These are phyloP conservation scores for Aspergillus sp. DNA, from an alignment of 2,329 filamentous ascomycete species.

Conservation along the genomic window DNA sequence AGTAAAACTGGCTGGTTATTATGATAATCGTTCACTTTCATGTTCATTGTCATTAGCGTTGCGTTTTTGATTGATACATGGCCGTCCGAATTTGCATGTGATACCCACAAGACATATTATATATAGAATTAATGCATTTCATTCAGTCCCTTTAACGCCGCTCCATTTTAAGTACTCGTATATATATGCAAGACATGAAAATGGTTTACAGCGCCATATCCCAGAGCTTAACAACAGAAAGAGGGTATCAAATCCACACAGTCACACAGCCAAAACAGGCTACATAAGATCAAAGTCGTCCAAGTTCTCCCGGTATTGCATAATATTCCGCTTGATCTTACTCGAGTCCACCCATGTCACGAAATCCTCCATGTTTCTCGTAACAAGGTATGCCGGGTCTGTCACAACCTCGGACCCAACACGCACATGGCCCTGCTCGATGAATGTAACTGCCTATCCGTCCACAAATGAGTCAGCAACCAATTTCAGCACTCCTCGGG, in stretches of 20 bases:
- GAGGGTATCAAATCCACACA: not conserved
- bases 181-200: not conserved
- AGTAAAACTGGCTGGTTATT: not conserved
- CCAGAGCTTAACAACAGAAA: not conserved
- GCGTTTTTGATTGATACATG: not conserved
- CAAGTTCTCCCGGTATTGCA: constrained; percentile 91
- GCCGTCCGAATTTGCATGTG: constrained; percentile 4
- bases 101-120: constrained; percentile 6
- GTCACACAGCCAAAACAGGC: constrained; percentile 22
- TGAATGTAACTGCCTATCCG: constrained; percentile 62
- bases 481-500: not conserved
- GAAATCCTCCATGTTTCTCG: constrained; percentile 89
- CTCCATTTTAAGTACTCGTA: not conserved
- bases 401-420: constrained; percentile 89
- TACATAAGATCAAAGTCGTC: constrained; percentile 92
- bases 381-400: constrained; percentile 86
- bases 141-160: not conserved
- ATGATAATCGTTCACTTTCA: not conserved
- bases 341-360: constrained; percentile 94
- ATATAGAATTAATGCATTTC: constrained; percentile 2
- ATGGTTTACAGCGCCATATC: not conserved
- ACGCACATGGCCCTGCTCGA: constrained; percentile 91
- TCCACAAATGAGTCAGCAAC: constrained; percentile 10
- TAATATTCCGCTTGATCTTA: constrained; percentile 95
- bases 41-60: not conserved